These are phyloP conservation scores for Penicillium concentricum DNA, from an alignment of 2,329 filamentous ascomycete genomes.

Conservation along the genomic window DNA sequence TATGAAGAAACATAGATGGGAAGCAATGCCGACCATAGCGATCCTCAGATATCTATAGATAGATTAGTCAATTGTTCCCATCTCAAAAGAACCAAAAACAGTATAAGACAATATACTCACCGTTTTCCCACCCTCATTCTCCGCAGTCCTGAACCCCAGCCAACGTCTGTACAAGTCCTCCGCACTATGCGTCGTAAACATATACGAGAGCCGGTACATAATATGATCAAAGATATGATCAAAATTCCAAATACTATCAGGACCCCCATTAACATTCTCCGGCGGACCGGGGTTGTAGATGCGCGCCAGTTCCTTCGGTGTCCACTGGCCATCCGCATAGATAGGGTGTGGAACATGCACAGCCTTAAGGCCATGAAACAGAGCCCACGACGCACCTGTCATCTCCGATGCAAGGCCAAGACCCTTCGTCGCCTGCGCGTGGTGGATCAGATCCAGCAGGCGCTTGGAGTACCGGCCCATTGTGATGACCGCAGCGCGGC, in stretches of 20 bases:
- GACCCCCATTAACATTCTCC: slow-evolving; percentile 50
- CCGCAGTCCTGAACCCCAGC: slow-evolving; percentile 43
- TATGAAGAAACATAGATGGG: slow-evolving; percentile 27
- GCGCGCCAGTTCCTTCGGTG: slow-evolving; percentile 52
- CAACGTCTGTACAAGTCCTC: slow-evolving; percentile 57
- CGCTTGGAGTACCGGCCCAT: slow-evolving; percentile 24
- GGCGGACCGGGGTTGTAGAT: slow-evolving; percentile 56
- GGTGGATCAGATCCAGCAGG: slow-evolving; percentile 59
- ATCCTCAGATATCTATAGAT: slow-evolving; percentile 14
- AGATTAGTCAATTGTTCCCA: background rate
- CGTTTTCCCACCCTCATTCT: slow-evolving; percentile 19
- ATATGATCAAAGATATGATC: slow-evolving; percentile 31
- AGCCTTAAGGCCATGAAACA: slow-evolving; percentile 76
- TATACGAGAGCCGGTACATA: slow-evolving; percentile 28
- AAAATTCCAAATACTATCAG: slow-evolving; percentile 40
- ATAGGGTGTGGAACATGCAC: slow-evolving; percentile 63
- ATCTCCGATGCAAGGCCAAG: slow-evolving; percentile 74
- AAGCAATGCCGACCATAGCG: slow-evolving; percentile 25
- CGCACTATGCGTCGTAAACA: slow-evolving; percentile 34
- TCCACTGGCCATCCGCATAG: slow-evolving; percentile 58
- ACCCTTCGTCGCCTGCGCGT: slow-evolving; percentile 65
- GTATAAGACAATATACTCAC: slow-evolving; percentile 5
- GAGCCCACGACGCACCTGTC: slow-evolving; percentile 68
- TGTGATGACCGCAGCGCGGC: slow-evolving; percentile 21
- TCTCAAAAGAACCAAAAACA: background rate